Percentiles rank a stretch among this genome's conserved stretches.
Evolutionary conservation across 2,329 filamentous ascomycete species (phyloP).

Genomic region (Trichoderma sp.): DNA sequence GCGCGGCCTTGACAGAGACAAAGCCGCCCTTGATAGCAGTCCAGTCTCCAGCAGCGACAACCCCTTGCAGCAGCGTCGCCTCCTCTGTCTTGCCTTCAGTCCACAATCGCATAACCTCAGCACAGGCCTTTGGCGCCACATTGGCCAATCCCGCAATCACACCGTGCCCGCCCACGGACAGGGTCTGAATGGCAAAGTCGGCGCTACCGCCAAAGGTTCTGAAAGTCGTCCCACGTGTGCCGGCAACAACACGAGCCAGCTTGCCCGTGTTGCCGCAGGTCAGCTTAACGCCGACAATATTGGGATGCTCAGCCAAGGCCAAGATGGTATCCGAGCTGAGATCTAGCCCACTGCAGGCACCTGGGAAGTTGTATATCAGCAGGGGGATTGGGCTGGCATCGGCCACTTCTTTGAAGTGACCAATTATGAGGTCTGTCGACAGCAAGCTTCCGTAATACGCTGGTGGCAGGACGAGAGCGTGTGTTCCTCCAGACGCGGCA

Average conservation of each 20-base stretch:
- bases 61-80: slow-evolving; percentile 62
- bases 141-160: slow-evolving; percentile 73
- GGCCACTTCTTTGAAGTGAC: slow-evolving; percentile 65
- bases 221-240: slow-evolving; percentile 49
- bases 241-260: slow-evolving; percentile 50
- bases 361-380: slow-evolving; percentile 66
- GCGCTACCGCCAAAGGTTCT: slow-evolving; percentile 71
- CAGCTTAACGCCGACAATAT: slow-evolving; percentile 64
- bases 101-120: slow-evolving; percentile 62
- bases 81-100: slow-evolving; percentile 57
- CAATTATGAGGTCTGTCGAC: slow-evolving; percentile 56
- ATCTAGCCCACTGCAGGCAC: slow-evolving; percentile 57
- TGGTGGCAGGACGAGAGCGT: slow-evolving; percentile 68
- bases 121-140: slow-evolving; percentile 65
- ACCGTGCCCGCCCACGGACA: slow-evolving; percentile 70
- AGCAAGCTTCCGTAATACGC: slow-evolving; percentile 67
- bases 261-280: slow-evolving; percentile 67
- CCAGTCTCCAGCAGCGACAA: slow-evolving; percentile 70
- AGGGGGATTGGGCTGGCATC: slow-evolving; percentile 58
- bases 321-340: slow-evolving; percentile 59
- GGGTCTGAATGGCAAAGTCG: slow-evolving; percentile 71
- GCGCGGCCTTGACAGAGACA: slow-evolving; percentile 66
- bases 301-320: slow-evolving; percentile 52
- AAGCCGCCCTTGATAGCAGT: slow-evolving; percentile 68
- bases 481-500: slow-evolving; percentile 63